Base-by-base conservation (phyloP, 2,329 filamentous ascomycete genomes). In the Colletotrichum liaoningense region DNA sequence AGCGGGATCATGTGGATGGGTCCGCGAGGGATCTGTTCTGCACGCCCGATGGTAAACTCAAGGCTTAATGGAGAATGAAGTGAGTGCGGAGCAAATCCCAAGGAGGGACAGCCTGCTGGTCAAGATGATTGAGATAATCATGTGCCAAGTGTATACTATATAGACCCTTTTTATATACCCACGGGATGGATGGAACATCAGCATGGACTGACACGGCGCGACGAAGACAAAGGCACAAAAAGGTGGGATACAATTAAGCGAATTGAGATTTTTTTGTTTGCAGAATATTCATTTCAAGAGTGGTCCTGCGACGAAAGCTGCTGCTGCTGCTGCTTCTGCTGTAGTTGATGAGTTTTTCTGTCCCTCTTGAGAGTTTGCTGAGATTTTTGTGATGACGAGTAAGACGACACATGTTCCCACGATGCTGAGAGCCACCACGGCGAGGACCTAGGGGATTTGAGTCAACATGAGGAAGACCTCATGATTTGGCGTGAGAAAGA, bases 11-110 rank as follows among this genome's bases (percentile, higher is more conserved):
- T 78, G 69, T 78, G 38, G 76, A 82, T n/a, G 80, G 81, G 30
- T 84, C 83, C 52, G 86, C 89, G 1, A 82, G 84, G 35, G 92
- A 94, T 79, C 81, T 95, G 62, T 95, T 95, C 79, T 95, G 93
- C 78, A 62, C 33, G 9, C 46, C 70, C 2, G 60, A 66, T 3
- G 70, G 70, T 49, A 65, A 56, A 57, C 55, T 57, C 8, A 73
- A 70, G 46, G 85, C 57, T 79, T 82, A 30, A 82, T 84, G 7
- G 19, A 49, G 42, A 49, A 22, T 83, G 75, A 42, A 59, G 65
- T 46, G 65, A 56, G 38, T n/a, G 19, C 42, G 14, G 24, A 30
- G 24, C 28, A 16, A 19, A n/a, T n/a, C n/a, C n/a, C n/a, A n/a
- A n/a, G n/a, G n/a, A n/a, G n/a, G n/a, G n/a, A n/a, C n/a, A n/a